Conservation (phyloP, 352 stramenopile genomes). For the Globisporangium spinosum region DNA sequence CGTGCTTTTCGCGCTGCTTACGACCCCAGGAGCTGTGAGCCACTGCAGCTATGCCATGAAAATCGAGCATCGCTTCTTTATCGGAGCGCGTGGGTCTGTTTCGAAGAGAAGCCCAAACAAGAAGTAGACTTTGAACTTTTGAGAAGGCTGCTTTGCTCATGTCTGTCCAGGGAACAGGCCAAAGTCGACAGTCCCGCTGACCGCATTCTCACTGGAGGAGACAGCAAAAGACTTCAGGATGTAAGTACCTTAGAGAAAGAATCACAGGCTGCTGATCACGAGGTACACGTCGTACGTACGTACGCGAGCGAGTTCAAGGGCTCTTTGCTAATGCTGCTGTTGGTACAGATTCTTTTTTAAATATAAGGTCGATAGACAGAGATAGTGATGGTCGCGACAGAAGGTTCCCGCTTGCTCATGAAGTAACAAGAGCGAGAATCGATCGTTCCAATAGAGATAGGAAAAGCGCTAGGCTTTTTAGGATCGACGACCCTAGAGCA, state of each 20-base stretch:
- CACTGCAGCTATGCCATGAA: background rate
- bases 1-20: no score
- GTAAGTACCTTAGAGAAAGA: background rate
- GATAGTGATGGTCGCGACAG: background rate
- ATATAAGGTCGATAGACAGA: background rate
- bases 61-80: background rate
- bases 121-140: no score
- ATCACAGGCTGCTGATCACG: background rate
- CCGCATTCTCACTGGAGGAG: no score
- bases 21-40: no score
- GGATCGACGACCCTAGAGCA: slow-evolving; percentile 29
- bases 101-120: background rate
- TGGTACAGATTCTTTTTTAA: background rate
- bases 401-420: background rate
- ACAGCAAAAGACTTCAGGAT: background rate
- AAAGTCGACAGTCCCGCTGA: no score
- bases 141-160: no score
- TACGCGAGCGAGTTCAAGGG: background rate
- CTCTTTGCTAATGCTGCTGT: background rate
- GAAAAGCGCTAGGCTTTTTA: background rate
- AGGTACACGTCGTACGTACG: background rate
- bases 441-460: background rate
- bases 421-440: background rate
- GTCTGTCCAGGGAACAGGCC: no score
- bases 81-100: background rate